Base-by-base conservation (phyloP, 176 grass and related monocot genomes). In the Canna indica region DNA sequence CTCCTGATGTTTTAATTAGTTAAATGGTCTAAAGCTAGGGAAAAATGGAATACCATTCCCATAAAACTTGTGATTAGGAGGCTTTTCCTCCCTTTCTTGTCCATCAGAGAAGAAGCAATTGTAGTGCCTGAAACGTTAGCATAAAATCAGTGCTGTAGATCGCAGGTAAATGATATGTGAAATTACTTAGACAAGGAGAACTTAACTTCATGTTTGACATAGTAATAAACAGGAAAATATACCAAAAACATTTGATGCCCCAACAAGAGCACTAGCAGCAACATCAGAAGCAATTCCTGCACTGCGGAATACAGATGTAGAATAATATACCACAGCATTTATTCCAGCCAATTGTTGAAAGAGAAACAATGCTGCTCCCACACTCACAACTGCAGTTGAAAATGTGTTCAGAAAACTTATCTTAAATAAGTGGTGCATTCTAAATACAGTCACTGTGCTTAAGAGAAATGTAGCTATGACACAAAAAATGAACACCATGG, bases 261-360 rank as follows among this genome's bases (percentile, higher is more conserved):
- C 90, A 76, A 93, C 94, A 86, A 99, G 89, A 83, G 94, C 94
- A 80, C 94, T 99, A 35, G 94, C 94, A 73, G 94, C 94, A 85
- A 90, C 86, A 90, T 99, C 90, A 85, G 94, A 99, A 80, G 80
- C 54, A 82, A 99, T 93, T 82, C 94, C 89, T 14, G 89, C 94
- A 79, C 77, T 90, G 69, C 86, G 94, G 75, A 99, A 99, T 75
- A 99, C 94, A 2, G 89, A 92, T 75, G 94, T 93, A 30, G 94
- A 99, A 78, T 99, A 99, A 76, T 99, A 99, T 62, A 99, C 94
- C 76, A 99, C 90, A 22, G 94, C 94, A 67, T 99, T 99, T 83
- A 99, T 99, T 48, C 94, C 94, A 75, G 94, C 94, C 82, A 99
- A 68, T 47, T 99, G 94, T 77, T 99, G 94, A 80, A 99, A 90